Evolutionary conservation across 495 filamentous ascomycete genomes (phyloP).

Genomic region (Aspergillus carlsbadensis): DNA sequence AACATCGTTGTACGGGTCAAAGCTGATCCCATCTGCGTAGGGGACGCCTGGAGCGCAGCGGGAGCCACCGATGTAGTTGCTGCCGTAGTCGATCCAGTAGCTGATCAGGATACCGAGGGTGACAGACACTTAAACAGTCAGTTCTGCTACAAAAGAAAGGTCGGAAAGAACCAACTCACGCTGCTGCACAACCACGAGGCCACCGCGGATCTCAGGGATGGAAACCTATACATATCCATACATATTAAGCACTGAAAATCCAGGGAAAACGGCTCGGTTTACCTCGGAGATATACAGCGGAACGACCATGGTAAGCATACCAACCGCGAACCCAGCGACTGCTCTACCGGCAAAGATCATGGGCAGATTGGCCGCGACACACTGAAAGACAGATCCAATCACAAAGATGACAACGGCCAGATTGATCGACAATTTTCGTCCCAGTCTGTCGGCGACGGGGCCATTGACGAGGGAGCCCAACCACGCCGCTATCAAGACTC

Average conservation of each 20-base stretch:
- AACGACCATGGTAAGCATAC: conserved; percentile 43
- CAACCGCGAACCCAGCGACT: conserved; percentile 55
- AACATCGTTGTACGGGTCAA: conserved; percentile 45
- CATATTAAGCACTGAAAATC: too few species aligned
- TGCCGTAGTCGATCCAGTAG: conserved; percentile 78
- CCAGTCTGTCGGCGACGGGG: conserved; percentile 71
- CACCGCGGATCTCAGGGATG: conserved; percentile 63
- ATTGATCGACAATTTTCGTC: conserved; percentile 72
- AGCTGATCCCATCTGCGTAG: conserved; percentile 74
- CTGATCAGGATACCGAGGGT: conserved; percentile 79
- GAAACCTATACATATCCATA: too few species aligned
- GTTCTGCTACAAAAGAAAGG: too few species aligned
- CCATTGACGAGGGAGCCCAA: conserved; percentile 73
- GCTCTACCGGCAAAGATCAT: conserved; percentile 75
- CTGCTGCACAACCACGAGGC: conserved; percentile 76
- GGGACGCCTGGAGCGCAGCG: too few species aligned
- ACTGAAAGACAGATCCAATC: background rate
- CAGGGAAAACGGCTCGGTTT: too few species aligned
- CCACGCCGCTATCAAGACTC: conserved; percentile 69
- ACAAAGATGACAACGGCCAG: conserved; percentile 67
- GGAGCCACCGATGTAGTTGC: conserved; percentile 42
- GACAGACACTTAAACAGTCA: too few species aligned
- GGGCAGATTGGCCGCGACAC: conserved; percentile 48
- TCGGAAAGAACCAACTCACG: too few species aligned
- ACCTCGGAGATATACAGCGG: conserved; percentile 42